phyloP scores from a whole-genome alignment of 1,139 yeast genomes.

The Insectozyma bohioensis region DNA sequence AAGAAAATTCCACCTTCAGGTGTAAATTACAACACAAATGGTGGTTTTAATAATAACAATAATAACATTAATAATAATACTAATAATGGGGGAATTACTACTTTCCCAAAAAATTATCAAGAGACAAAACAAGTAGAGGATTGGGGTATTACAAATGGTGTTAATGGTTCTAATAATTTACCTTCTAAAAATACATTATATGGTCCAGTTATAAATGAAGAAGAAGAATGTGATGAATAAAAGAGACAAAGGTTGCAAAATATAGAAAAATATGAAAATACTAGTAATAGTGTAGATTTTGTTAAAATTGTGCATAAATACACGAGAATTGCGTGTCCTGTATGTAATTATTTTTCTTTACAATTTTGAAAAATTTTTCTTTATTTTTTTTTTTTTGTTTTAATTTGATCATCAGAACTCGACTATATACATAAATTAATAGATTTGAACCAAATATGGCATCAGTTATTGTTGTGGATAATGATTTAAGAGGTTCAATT shows the following conservation, averaged over 20 bases:
- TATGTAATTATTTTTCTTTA: constrained; percentile 2
- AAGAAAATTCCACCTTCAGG: constrained; percentile 4
- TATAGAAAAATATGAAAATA: too few relatives aligned
- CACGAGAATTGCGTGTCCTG: constrained; percentile 5
- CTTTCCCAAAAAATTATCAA: constrained; percentile 12
- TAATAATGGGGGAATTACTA: neutral
- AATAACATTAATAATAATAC: neutral
- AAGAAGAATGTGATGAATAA: constrained; percentile 25
- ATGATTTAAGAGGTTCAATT: constrained; percentile 43
- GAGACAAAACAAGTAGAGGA: constrained; percentile 15
- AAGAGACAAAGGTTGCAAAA: neutral
- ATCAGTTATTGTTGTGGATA: constrained; percentile 49
- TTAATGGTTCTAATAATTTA: constrained; percentile 1
- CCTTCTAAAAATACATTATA: constrained; percentile 14
- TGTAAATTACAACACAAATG: neutral
- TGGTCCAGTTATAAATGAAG: constrained; percentile 28
- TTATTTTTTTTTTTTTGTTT: too few relatives aligned
- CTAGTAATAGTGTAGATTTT: too few relatives aligned
- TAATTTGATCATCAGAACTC: too few relatives aligned
- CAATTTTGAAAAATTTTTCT: constrained; percentile 11
- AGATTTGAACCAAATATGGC: constrained; percentile 26
- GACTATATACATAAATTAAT: neutral
- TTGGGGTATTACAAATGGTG: constrained; percentile 12
- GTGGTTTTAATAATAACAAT: neutral
- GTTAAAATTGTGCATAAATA: neutral